A percentile compares a stretch with the other conserved stretches of the same genome.
Evolutionary conservation across 805 yeast genomes (phyloP).

Genomic region (Wickerhamomyces tratensis): DNA sequence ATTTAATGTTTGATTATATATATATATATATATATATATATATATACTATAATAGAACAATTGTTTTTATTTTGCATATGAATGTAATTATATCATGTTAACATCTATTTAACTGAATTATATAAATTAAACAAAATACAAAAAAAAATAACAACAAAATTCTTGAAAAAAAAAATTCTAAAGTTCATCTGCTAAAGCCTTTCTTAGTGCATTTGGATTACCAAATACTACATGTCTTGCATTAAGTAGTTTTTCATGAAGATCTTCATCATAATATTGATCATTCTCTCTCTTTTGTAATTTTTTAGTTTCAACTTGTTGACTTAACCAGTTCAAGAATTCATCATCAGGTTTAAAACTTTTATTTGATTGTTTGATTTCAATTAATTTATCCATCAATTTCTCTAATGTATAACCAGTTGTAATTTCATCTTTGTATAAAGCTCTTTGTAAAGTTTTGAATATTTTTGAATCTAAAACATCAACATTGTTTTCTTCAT

Average conservation of each 20-base stretch:
- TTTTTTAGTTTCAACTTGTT: conserved; percentile 28
- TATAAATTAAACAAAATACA: too few relatives aligned
- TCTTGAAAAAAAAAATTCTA: conserved; percentile 7
- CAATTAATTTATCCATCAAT: conserved; percentile 29
- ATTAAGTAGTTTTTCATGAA: conserved; percentile 30
- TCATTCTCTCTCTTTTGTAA: conserved; percentile 13
- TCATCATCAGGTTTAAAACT: conserved; percentile 22
- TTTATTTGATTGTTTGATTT: conserved; percentile 22
- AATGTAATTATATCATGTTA: too few relatives aligned
- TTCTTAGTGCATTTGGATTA: conserved; percentile 61
- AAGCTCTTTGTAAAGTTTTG: conserved; percentile 9
- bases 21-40: too few relatives aligned
- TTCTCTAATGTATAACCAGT: conserved; percentile 33
- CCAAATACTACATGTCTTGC: conserved; percentile 68
- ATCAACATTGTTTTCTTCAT: conserved; percentile 4
- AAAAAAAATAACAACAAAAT: too few relatives aligned
- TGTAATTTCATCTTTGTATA: conserved; percentile 16
- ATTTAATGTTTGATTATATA: too few relatives aligned
- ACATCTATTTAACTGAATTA: not conserved
- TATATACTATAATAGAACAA: too few relatives aligned
- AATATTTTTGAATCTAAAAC: conserved; percentile 6
- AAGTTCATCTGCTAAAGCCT: conserved; percentile 44
- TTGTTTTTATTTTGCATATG: too few relatives aligned
- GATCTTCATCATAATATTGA: conserved; percentile 21
- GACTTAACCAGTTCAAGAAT: conserved; percentile 58